Evolutionary conservation across 2,329 filamentous ascomycete genomes (phyloP).

Genomic region (Trichoderma asperellum): DNA sequence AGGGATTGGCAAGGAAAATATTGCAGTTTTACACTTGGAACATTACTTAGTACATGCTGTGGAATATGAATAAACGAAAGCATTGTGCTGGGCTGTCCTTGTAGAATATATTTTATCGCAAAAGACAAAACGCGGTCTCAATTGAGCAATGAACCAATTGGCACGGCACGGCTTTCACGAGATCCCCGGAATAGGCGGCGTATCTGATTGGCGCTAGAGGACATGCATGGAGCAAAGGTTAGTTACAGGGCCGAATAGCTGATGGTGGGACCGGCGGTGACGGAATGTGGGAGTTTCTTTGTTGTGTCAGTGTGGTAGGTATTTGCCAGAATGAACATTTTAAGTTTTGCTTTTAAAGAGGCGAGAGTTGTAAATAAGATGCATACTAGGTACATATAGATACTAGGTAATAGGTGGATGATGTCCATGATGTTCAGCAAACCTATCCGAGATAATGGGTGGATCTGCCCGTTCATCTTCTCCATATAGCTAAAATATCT

Average conservation of each 20-base stretch:
- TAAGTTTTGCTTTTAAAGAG: not conserved
- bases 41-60: not conserved
- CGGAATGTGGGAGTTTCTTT: not conserved
- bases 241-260: constrained; percentile 25
- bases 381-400: not conserved
- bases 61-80: not conserved
- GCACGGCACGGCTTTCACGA: not conserved
- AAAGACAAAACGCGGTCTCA: not conserved
- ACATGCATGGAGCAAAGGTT: constrained; percentile 12
- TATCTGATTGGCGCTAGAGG: not conserved
- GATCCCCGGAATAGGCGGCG: not conserved
- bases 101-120: not conserved
- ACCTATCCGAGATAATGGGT: not conserved
- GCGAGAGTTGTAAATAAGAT: not conserved
- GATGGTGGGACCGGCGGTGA: constrained; percentile 18
- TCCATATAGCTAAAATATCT: no score
- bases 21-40: no score
- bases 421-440: not conserved
- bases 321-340: not conserved
- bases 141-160: not conserved
- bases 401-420: not conserved
- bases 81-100: not conserved
- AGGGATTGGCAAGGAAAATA: no score
- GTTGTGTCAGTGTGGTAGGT: no score
- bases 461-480: not conserved